A percentile compares a stretch with the other conserved stretches of the same genome.
phyloP scores from a whole-genome alignment of 2,329 filamentous ascomycete species.

The Didymella lethalis region DNA sequence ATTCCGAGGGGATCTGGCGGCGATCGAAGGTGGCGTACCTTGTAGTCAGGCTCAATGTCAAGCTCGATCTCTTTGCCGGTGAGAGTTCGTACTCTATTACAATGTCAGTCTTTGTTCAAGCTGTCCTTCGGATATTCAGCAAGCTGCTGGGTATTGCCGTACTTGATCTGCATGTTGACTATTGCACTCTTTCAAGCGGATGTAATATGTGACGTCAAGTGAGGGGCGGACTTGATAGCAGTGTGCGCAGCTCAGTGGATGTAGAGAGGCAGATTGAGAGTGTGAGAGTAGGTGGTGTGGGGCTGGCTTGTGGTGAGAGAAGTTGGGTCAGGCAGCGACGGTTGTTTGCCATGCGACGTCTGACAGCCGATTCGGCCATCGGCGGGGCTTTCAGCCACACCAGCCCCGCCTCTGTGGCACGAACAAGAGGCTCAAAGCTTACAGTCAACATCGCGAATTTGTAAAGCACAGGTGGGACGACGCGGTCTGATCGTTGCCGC shows the following conservation, averaged over 20 bases:
- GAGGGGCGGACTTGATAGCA: not conserved
- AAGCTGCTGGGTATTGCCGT: slow-evolving; percentile 17
- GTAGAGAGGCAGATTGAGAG: not conserved
- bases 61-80: slow-evolving; percentile 99
- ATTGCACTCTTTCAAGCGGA: slow-evolving; percentile 4
- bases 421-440: not conserved
- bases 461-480: not conserved
- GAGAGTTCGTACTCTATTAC: slow-evolving; percentile 87
- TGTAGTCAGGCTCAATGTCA: slow-evolving; percentile 93
- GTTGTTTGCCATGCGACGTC: slow-evolving; percentile 17
- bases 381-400: slow-evolving; percentile 27
- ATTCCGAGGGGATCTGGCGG: not conserved
- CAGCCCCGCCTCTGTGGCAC: slow-evolving; percentile 19
- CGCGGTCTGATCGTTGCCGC: not conserved
- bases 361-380: slow-evolving; percentile 22
- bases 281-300: not conserved
- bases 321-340: slow-evolving; percentile 25
- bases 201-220: not conserved
- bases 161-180: slow-evolving; percentile 50
- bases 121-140: not conserved
- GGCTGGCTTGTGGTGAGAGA: slow-evolving; percentile 11
- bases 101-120: slow-evolving; percentile 18
- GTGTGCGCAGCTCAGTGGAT: not conserved
- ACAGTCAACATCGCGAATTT: not conserved
- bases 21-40: slow-evolving; percentile 63